Percentiles rank a stretch among this genome's conserved stretches.
These are phyloP conservation scores for Neurospora sp. DNA, from an alignment of 495 filamentous ascomycete species.

Conservation along the genomic window DNA sequence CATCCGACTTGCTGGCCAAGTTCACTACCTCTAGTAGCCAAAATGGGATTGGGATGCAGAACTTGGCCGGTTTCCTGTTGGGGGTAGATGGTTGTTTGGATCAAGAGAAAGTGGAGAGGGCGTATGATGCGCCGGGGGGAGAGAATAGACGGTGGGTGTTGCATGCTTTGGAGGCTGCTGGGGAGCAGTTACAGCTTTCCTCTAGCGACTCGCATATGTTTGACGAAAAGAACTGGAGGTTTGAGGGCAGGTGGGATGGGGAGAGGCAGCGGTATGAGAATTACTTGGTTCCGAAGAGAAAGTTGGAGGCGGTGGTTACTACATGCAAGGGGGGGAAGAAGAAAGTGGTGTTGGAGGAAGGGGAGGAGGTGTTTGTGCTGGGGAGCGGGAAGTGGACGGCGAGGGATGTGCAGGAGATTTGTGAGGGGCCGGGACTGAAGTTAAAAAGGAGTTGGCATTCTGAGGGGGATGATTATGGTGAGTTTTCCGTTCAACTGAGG, in stretches of 20 bases:
- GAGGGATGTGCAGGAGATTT: not conserved
- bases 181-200: not conserved
- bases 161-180: slow-evolving; percentile 4
- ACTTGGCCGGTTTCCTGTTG: slow-evolving; percentile 5
- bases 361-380: slow-evolving; percentile 3
- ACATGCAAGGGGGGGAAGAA: not conserved
- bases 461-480: slow-evolving; percentile 6
- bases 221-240: slow-evolving; percentile 3
- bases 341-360: not conserved
- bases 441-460: slow-evolving; percentile 1
- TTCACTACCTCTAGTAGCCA: not conserved
- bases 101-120: not conserved
- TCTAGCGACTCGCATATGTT: not conserved
- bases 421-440: not conserved
- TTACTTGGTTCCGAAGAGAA: not conserved
- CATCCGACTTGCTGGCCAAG: not conserved
- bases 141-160: slow-evolving; percentile 5
- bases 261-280: slow-evolving; percentile 5
- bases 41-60: not conserved
- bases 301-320: not conserved
- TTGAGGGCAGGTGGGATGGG: slow-evolving; percentile 5
- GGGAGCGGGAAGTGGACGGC: slow-evolving; percentile 9
- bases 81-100: slow-evolving; percentile 9
- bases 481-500: not conserved
- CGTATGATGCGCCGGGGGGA: slow-evolving; percentile 5